Base-by-base conservation (phyloP, 1,284 basidiomycete genomes). In the Rugosomyces carneus region DNA sequence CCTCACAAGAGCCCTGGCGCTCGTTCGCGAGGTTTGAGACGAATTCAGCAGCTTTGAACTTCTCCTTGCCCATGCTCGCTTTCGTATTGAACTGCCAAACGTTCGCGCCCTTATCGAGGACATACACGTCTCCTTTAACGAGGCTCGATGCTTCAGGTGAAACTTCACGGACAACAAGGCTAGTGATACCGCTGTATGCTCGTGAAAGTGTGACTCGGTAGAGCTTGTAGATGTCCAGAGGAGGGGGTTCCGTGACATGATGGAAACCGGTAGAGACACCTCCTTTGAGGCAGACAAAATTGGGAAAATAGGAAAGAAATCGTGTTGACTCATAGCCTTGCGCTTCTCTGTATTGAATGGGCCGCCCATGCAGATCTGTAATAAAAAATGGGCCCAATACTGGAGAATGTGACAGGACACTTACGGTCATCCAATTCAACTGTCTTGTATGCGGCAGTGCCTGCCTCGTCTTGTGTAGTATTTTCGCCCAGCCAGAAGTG, bases 401-500 rank as follows among this genome's bases (percentile, higher is more conserved):
- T 7, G 5, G 29, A 23, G 32, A 11, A 36, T 42, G n/a, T n/a
- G n/a, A 19, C 40, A 37, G 19, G 26, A 13, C 7, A 66, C 77
- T 47, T 50, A 81, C 80, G 70, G 54, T 84, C 81, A 49, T 84
- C 81, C 1, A 83, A 65, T 56, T 83, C 81, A 11, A 82, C 79
- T 1, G 80, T 78, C 66, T 81, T 83, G 61, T 80, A 83, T 0
- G 80, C 80, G 1, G 79, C 80, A 4, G 78, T 80, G 2, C 75
- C 79, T 11, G 78, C 79, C 57, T 84, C 80, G 51, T 84, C 80
- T 53, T 80, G 76, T 8, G 67, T 73, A 0, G 80, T 82, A 37
- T 78, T 29, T 19, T n/a, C 19, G 65, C 81, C 79, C 2, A 83
- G 65, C 81, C 80, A 84, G 59, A 83, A 83, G 58, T 81, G 79